Base-by-base conservation (phyloP, 108 stramenopile genomes). In the Skeletonema costatum region DNA sequence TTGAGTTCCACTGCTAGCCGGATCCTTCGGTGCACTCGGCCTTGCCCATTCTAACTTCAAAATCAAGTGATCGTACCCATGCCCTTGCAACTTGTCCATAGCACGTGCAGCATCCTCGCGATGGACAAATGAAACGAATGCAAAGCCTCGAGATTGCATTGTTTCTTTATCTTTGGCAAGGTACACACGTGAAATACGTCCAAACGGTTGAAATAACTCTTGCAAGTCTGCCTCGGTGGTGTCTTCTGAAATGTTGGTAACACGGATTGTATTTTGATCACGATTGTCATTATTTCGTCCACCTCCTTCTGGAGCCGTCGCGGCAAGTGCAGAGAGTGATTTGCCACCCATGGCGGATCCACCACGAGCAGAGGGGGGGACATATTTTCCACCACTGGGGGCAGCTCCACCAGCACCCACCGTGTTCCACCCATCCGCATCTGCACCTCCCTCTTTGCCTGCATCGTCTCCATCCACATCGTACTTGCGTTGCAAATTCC, bases 61-160 rank as follows among this genome's bases (percentile, higher is more conserved):
- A 83, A 99, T 99, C 82, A 99, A 93, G 85, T 99, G 99, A 79
- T 99, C 98, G 78, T 99, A 99, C 16, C 99, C 99, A 85, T 87
- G 93, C 14, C 98, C 98, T 70, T 99, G 95, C 63, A 99, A 71
- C 60, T 87, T 89, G 32, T 94, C 91, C 98, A 99, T 99, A 30
- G 99, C 99, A 63, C 68, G 56, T 29, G 93, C 93, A 0, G 99
- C 99, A 83, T 99, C 97, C 61, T 89, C 87, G 46, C 96, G 84
- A 65, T 93, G 84, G 61, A 95, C 89, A 77, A 97, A 99, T 30
- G 92, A 92, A 35, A 99, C 97, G 81, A 98, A 99, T 31, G 98
- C 98, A 80, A 98, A 99, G 14, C 99, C 99, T 42, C 97, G 77
- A 17, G 89, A 90, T 70, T 86, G 71, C 87, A 97, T 77, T 10